These are phyloP conservation scores for Coffea eugenioides DNA, from an alignment of 257 asterid genomes.

Conservation along the genomic window DNA sequence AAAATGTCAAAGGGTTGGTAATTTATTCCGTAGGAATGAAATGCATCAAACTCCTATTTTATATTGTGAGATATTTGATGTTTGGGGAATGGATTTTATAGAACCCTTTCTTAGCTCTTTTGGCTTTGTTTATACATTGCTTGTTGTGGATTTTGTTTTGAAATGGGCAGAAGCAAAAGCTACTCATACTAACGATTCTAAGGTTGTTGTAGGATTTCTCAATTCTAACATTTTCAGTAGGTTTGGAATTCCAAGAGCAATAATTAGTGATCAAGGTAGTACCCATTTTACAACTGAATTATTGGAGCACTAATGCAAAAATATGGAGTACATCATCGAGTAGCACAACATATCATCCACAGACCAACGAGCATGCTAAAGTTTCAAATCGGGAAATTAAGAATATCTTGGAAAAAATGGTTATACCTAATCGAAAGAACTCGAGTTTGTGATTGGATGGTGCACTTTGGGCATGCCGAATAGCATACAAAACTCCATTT, in stretches of 20 bases:
- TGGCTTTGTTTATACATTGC: too few species aligned
- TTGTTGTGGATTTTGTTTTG: not conserved
- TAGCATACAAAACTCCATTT: not conserved
- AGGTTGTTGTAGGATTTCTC: not conserved
- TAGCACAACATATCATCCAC: not conserved
- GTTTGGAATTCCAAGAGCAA: not conserved
- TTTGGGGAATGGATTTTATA: not conserved
- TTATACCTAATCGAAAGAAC: too few species aligned
- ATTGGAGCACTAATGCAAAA: not conserved
- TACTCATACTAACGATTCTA: not conserved
- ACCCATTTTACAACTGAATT: not conserved
- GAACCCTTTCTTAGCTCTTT: too few species aligned
- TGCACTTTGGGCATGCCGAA: not conserved
- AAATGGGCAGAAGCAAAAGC: not conserved
- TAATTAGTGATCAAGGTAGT: not conserved
- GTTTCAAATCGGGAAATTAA: not conserved
- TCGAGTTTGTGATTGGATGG: too few species aligned
- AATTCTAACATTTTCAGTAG: not conserved
- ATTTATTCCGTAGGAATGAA: too few species aligned
- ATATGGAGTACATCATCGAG: not conserved
- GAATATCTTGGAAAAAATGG: not conserved
- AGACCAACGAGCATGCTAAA: not conserved
- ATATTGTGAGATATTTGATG: not conserved
- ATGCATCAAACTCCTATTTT: not conserved
- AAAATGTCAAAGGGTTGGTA: not conserved